These are phyloP conservation scores for Raddia distichophylla DNA, from an alignment of 176 grass and related monocot species.

Conservation along the genomic window DNA sequence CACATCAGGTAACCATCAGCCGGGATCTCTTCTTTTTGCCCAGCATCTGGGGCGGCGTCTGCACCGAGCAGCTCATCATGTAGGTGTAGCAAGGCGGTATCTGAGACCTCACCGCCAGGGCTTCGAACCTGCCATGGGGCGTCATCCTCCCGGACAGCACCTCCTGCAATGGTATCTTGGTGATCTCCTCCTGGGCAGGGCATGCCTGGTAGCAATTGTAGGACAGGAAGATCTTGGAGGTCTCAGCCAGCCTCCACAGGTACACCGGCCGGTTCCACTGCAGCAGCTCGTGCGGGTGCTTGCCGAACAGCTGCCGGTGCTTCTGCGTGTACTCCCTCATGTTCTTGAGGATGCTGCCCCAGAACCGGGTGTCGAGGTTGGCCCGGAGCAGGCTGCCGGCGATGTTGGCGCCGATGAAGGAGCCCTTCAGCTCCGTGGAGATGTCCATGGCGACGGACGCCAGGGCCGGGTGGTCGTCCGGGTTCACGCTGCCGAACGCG, in stretches of 20 bases:
- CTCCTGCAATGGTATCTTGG: conserved; percentile 35
- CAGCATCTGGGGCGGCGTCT: background rate
- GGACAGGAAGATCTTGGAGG: conserved; percentile 30
- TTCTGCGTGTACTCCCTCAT: conserved; percentile 24
- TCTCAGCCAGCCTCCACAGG: conserved; percentile 20
- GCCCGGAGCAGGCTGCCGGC: conserved; percentile 28
- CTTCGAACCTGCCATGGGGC: conserved; percentile 30
- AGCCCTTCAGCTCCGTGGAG: conserved; percentile 5
- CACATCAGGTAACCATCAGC: background rate
- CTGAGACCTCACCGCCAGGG: conserved; percentile 29
- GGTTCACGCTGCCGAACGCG: conserved; percentile 33
- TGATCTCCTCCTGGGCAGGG: background rate
- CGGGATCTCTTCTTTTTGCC: conserved; percentile 8
- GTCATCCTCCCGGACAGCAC: conserved; percentile 17
- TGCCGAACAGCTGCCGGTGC: conserved; percentile 14
- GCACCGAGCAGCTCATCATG: conserved; percentile 32
- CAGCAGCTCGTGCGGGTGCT: conserved; percentile 7
- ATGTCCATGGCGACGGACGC: conserved; percentile 41
- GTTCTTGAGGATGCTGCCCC: conserved; percentile 17
- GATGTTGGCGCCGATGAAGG: conserved; percentile 34
- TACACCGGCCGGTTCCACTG: background rate
- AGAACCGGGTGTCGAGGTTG: conserved; percentile 30
- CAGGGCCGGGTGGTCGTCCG: conserved; percentile 31
- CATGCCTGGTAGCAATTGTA: conserved; percentile 26
- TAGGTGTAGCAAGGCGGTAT: conserved; percentile 38